Conservation (phyloP, 345 rosid species). For the Microcos paniculata region DNA sequence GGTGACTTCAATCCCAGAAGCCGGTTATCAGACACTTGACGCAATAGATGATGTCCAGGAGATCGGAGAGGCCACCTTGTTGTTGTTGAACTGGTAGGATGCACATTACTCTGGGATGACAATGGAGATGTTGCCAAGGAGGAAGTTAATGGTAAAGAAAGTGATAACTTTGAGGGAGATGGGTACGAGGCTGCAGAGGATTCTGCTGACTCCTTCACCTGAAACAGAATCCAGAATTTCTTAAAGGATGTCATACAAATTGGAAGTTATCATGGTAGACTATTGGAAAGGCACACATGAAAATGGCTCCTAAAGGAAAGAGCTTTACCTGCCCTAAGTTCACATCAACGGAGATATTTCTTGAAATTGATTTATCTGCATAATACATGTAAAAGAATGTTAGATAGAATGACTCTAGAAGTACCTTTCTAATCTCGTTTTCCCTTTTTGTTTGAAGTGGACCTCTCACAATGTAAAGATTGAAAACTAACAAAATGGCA, state of each 20-base stretch:
- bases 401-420: conserved; percentile 3
- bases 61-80: conserved; percentile 40
- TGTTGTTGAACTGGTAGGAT: conserved; percentile 44
- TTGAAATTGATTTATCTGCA: conserved; percentile 72
- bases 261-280: neutral
- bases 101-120: conserved; percentile 49
- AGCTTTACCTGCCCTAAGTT: conserved; percentile 64
- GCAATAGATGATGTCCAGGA: conserved; percentile 36
- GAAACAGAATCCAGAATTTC: conserved; percentile 11
- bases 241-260: conserved; percentile 15
- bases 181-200: conserved; percentile 44
- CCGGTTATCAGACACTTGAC: conserved; percentile 44
- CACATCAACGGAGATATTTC: conserved; percentile 57
- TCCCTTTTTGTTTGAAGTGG: neutral
- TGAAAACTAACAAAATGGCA: neutral
- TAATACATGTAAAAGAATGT: conserved; percentile 10
- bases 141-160: conserved; percentile 69
- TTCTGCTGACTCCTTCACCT: conserved; percentile 57
- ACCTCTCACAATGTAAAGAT: neutral
- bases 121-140: conserved; percentile 49
- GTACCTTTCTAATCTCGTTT: conserved; percentile 1
- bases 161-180: conserved; percentile 58
- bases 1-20: conserved; percentile 44
- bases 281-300: conserved; percentile 3
- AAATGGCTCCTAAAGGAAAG: conserved; percentile 17